Conservation (phyloP, 2,329 filamentous ascomycete species). For the Penicillium sp. region DNA sequence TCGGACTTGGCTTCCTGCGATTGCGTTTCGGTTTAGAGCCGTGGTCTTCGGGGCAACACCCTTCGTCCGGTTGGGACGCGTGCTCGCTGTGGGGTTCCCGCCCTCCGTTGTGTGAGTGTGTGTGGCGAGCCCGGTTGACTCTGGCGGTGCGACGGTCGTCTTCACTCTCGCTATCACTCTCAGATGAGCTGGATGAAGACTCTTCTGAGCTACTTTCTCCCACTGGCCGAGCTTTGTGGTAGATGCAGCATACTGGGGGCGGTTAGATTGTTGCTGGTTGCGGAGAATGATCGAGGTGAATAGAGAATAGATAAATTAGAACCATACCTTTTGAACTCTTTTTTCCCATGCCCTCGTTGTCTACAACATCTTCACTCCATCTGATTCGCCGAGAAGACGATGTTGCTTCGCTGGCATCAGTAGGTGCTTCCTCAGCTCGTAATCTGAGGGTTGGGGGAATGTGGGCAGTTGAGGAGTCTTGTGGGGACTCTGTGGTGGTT, state of each 20-base stretch:
- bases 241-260: slow-evolving; percentile 90
- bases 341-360: slow-evolving; percentile 88
- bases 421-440: slow-evolving; percentile 20
- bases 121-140: slow-evolving; percentile 2
- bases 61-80: slow-evolving; percentile 15
- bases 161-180: slow-evolving; percentile 41
- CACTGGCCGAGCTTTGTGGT: slow-evolving; percentile 72
- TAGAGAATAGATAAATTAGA: neutral
- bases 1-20: slow-evolving; percentile 35
- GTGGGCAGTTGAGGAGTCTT: slow-evolving; percentile 15
- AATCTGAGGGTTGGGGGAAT: slow-evolving; percentile 27
- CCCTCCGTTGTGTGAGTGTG: slow-evolving; percentile 18
- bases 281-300: neutral
- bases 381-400: slow-evolving; percentile 58
- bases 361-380: slow-evolving; percentile 87
- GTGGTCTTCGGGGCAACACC: slow-evolving; percentile 14
- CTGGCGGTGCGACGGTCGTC: slow-evolving; percentile 16
- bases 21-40: slow-evolving; percentile 17
- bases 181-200: slow-evolving; percentile 45
- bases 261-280: neutral
- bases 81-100: slow-evolving; percentile 13
- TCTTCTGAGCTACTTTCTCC: slow-evolving; percentile 66
- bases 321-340: slow-evolving; percentile 85
- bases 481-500: slow-evolving; percentile 18
- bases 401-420: slow-evolving; percentile 9